These are phyloP conservation scores for Hanseniaspora hatyaiensis DNA, from an alignment of 805 yeast genomes.

Conservation along the genomic window DNA sequence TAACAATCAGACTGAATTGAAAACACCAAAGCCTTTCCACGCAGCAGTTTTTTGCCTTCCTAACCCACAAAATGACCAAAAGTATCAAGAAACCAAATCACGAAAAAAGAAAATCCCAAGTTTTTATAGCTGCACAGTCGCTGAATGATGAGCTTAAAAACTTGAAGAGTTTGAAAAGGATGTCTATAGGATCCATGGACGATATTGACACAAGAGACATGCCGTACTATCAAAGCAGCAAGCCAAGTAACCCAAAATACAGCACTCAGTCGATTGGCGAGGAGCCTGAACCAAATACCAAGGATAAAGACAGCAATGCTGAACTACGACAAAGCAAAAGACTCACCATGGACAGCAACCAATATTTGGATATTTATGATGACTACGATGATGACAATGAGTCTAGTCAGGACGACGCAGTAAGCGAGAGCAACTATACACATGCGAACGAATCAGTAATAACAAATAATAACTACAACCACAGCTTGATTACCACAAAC, in stretches of 20 bases:
- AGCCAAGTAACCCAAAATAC: slow-evolving; percentile 25
- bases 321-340: slow-evolving; percentile 13
- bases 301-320: background rate
- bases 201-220: slow-evolving; percentile 18
- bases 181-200: slow-evolving; percentile 51
- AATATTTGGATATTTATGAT: slow-evolving; percentile 12
- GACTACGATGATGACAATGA: slow-evolving; percentile 12
- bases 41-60: too few species aligned
- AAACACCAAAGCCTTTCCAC: too few species aligned
- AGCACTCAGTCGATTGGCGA: slow-evolving; percentile 14
- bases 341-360: slow-evolving; percentile 8
- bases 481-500: too few species aligned
- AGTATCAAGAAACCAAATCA: background rate
- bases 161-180: slow-evolving; percentile 60
- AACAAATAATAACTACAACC: background rate
- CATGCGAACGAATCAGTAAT: background rate
- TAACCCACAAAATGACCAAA: background rate
- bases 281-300: background rate
- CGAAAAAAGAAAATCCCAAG: slow-evolving; percentile 35
- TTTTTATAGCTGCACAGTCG: slow-evolving; percentile 57
- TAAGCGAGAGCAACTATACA: background rate
- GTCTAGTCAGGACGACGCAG: slow-evolving; percentile 8
- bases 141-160: slow-evolving; percentile 63
- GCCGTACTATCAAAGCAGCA: background rate
- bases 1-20: too few species aligned